phyloP scores from a whole-genome alignment of 2,329 filamentous ascomycete genomes.

The Orbilia oligospora region DNA sequence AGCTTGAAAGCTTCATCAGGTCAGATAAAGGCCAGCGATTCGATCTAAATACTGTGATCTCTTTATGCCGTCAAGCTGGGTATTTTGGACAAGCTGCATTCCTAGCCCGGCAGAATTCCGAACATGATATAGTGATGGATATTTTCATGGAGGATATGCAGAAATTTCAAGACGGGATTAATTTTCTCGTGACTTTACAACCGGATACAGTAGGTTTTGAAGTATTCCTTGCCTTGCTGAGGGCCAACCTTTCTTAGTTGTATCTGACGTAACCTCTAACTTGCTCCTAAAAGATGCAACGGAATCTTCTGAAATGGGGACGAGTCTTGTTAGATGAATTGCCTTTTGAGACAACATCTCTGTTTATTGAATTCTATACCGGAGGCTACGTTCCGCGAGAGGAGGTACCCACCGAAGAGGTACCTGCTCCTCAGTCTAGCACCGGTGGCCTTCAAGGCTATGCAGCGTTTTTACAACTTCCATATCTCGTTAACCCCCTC shows the following conservation, averaged over 20 bases:
- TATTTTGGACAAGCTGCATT: slow-evolving; percentile 98
- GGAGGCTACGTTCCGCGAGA: slow-evolving; percentile 75
- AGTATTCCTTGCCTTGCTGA: neutral
- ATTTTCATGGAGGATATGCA: slow-evolving; percentile 97
- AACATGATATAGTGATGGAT: slow-evolving; percentile 93
- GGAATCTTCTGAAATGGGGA: slow-evolving; percentile 94
- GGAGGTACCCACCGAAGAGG: slow-evolving; percentile 22
- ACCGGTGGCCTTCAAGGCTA: slow-evolving; percentile 44
- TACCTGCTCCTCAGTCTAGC: slow-evolving; percentile 15
- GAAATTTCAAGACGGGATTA: slow-evolving; percentile 86
- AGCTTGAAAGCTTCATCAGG: slow-evolving; percentile 90
- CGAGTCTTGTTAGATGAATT: slow-evolving; percentile 90
- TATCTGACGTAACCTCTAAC: neutral
- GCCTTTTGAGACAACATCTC: slow-evolving; percentile 81
- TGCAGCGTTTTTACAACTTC: slow-evolving; percentile 38
- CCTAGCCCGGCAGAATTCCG: slow-evolving; percentile 91
- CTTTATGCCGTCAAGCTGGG: slow-evolving; percentile 96
- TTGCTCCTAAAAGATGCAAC: slow-evolving; percentile 63
- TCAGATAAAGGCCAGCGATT: slow-evolving; percentile 95
- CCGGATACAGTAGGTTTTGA: slow-evolving; percentile 76
- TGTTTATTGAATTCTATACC: slow-evolving; percentile 97
- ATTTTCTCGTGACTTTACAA: slow-evolving; percentile 91
- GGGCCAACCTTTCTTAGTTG: neutral
- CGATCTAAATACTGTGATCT: slow-evolving; percentile 95
- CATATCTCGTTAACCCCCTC: slow-evolving; percentile 36